phyloP scores from a whole-genome alignment of 2,329 filamentous ascomycete genomes.

The Nigrospora sphaerica region DNA sequence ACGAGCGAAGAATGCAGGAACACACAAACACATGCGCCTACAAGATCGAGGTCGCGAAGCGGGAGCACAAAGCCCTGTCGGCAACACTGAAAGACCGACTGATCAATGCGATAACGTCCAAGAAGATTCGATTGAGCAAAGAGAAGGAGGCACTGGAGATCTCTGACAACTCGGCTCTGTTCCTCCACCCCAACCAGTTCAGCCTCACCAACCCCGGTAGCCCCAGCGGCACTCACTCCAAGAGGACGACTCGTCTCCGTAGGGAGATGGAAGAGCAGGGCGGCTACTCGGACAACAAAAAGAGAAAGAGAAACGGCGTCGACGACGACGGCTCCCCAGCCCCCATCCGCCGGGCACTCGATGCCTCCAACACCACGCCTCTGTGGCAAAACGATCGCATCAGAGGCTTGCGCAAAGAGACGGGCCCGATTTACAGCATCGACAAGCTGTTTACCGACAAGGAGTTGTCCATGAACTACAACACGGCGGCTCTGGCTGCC shows the following conservation, averaged over 20 bases:
- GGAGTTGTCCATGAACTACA: slow-evolving; percentile 60
- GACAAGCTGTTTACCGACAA: slow-evolving; percentile 67
- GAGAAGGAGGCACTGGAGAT: slow-evolving; percentile 65
- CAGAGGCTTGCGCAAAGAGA: slow-evolving; percentile 44
- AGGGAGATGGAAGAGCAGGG: slow-evolving; percentile 53
- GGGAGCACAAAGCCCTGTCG: slow-evolving; percentile 53
- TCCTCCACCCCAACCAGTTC: slow-evolving; percentile 63
- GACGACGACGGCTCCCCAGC: slow-evolving; percentile 59
- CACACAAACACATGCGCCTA: slow-evolving; percentile 54
- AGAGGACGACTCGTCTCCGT: slow-evolving; percentile 55
- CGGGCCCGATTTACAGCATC: slow-evolving; percentile 56
- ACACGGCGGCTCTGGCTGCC: slow-evolving; percentile 53
- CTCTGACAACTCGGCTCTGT: slow-evolving; percentile 56
- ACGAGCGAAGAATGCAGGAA: slow-evolving; percentile 54
- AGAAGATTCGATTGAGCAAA: slow-evolving; percentile 56
- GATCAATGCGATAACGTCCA: slow-evolving; percentile 57
- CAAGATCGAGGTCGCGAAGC: slow-evolving; percentile 54
- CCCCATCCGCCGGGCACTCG: slow-evolving; percentile 47
- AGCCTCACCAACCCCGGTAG: slow-evolving; percentile 58
- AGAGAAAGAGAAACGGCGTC: slow-evolving; percentile 51
- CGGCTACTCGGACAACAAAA: slow-evolving; percentile 49
- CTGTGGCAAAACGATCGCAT: slow-evolving; percentile 57
- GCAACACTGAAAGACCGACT: slow-evolving; percentile 59
- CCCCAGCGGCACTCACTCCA: slow-evolving; percentile 55
- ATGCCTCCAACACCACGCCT: slow-evolving; percentile 50